Percentiles rank a stretch among this genome's conserved stretches.
Conservation (phyloP, 225 moss, liverwort and hornwort species). For the Bryum argenteum region DNA sequence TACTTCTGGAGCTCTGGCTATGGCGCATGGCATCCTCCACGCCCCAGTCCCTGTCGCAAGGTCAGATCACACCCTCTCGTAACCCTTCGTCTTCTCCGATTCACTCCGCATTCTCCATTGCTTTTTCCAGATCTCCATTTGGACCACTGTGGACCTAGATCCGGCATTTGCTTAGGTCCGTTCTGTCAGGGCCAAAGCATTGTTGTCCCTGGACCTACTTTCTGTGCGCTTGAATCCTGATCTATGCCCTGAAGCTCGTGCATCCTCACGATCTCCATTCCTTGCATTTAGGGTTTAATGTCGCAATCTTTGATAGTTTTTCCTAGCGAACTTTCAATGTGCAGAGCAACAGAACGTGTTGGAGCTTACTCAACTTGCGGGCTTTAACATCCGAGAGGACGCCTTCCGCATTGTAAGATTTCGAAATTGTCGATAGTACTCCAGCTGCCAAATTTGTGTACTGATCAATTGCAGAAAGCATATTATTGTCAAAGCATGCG, state of each 20-base stretch:
- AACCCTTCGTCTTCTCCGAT: neutral
- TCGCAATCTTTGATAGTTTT: neutral
- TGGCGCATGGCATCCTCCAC: constrained; percentile 52
- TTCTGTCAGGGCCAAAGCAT: neutral
- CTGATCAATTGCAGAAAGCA: neutral
- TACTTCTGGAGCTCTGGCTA: constrained; percentile 23
- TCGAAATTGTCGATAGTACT: too few relatives aligned
- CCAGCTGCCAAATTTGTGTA: neutral
- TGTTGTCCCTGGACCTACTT: neutral
- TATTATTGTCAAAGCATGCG: too few relatives aligned
- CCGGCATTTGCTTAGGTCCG: too few relatives aligned
- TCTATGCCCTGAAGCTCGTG: neutral
- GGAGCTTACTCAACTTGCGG: constrained; percentile 81
- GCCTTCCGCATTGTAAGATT: constrained; percentile 69
- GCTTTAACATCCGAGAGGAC: constrained; percentile 79
- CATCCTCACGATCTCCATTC: constrained; percentile 1
- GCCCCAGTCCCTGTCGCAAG: constrained; percentile 28
- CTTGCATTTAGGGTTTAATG: constrained; percentile 30
- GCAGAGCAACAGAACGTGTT: constrained; percentile 80
- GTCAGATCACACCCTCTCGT: neutral
- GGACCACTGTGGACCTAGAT: neutral
- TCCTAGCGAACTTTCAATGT: neutral
- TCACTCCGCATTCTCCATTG: neutral
- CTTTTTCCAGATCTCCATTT: neutral
- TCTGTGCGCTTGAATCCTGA: neutral